phyloP scores from a whole-genome alignment of 2,329 filamentous ascomycete genomes.

The Zymoseptoria pseudotritici region DNA sequence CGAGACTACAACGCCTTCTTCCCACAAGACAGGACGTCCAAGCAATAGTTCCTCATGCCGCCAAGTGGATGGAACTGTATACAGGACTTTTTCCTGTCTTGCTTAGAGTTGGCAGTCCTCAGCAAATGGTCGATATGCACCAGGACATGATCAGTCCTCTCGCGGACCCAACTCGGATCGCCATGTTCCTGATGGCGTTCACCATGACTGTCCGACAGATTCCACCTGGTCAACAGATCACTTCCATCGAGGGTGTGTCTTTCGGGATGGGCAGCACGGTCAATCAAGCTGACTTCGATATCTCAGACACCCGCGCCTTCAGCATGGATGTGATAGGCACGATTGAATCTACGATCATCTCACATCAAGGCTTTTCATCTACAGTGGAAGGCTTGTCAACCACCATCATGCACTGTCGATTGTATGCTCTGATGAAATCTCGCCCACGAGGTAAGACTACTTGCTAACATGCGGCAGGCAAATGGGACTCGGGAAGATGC shows the following conservation, averaged over 20 bases:
- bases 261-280: neutral
- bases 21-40: conserved; percentile 21
- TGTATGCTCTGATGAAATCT: conserved; percentile 24
- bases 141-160: conserved; percentile 19
- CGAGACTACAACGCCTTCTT: conserved; percentile 19
- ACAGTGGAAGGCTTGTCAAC: conserved; percentile 29
- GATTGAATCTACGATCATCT: conserved; percentile 25
- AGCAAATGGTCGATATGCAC: conserved; percentile 22
- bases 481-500: conserved; percentile 29
- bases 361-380: conserved; percentile 27
- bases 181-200: conserved; percentile 24
- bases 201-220: conserved; percentile 26
- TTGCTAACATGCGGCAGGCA: conserved; percentile 16
- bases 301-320: neutral
- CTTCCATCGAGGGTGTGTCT: conserved; percentile 3
- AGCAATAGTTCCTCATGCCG: conserved; percentile 16
- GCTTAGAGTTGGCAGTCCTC: conserved; percentile 11
- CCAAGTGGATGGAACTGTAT: conserved; percentile 25
- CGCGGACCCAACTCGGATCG: conserved; percentile 22
- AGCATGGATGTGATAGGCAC: conserved; percentile 20
- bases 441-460: neutral
- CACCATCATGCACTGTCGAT: conserved; percentile 29
- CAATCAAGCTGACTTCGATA: neutral
- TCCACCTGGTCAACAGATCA: conserved; percentile 6
- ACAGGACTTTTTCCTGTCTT: conserved; percentile 20